Evolutionary conservation across 768 basidiomycete species (phyloP), one percentile per base, ranked within the genome.

Genomic region (Boletus sp.): DNA sequence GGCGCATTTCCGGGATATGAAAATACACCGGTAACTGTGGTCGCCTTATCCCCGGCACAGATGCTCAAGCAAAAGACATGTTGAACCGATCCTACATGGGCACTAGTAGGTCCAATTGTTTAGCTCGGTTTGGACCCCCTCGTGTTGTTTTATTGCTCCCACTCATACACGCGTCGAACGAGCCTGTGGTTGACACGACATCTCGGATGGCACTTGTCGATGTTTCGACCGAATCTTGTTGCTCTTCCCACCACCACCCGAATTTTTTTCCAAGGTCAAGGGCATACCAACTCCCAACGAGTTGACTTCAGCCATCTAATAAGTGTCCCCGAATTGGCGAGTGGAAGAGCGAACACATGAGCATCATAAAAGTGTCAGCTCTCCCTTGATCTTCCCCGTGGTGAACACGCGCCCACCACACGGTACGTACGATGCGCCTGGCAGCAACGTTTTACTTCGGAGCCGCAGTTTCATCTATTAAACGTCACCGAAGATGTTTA

Each of bases 401-500:
- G 54, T 52, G 38, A 39, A 63, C 57, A 56, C 44, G 50, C 40
- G 47, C 37, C 27, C 38, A 53, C 40, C 60, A 59, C 56, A 53
- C 44, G 43, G 50, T 38, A 51, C 46, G 44, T 55, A 55, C 51
- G 51, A 63, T 43, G 42, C 29, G 48, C 57, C 40, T 40, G 48
- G 40, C 44, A 54, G 34, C 55, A 61, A 42, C 55, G 55, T 51
- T 47, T 53, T 39, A n/a, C 33, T 52, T 64, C 64, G 63, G 64
- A 43, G 0, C 57, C 64, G 61, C 47, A 54, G 61, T 39, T 49
- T 56, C 51, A 60, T 63, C 47, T 21, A 5, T 21, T 6, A 40
- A 30, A 30, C 33, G 39, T 53, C 45, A 54, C 35, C 19, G 32
- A 34, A 35, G 30, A 27, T 40, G 21, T 47, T 55, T 45, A 49